Evolutionary conservation across 164 flowering plant species (phyloP), one percentile per base, ranked within the genome.

Genomic region (Annona cherimola): DNA sequence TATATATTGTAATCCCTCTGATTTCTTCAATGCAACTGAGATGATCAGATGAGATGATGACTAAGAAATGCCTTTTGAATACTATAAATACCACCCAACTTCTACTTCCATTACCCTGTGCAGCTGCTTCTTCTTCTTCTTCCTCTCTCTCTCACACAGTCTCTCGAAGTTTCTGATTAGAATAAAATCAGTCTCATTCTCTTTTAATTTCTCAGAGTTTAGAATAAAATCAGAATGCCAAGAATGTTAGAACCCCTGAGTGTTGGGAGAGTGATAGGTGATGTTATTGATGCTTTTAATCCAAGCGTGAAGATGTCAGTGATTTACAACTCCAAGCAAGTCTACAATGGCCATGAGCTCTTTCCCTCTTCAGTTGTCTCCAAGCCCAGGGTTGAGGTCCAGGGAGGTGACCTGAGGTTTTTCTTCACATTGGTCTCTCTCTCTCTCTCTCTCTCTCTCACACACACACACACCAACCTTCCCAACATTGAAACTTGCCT

Each of bases 261-360:
- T 2, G 84, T 85, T 62, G 85, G 87, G 46, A 76, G 86, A 71
- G 90, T 87, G 64, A 72, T 87, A 42, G 88, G 88, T 71, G 90
- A 87, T 75, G 88, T 87, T 45, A 75, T 87, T 50, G 90, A 87
- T 59, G 61, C 73, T 65, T 83, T 87, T 77, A 19, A 62, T 60
- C 83, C 81, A 67, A 74, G 72, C 16, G 73, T 83, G 14, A 79
- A 81, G 65, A 87, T 87, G 86, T 57, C 78, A 57, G 87, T 87
- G 6, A 80, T 76, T 75, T 87, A 85, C 76, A 73, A 78, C 76
- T 70, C 76, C 70, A 84, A 81, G 72, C 79, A 76, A 72, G 90
- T 85, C 64, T 80, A 75, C 73, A 87, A 85, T 83, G 90, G 90
- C 62, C 88, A 84, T 75, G 90, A 87, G 66, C 79, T 87, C 67